Base-by-base conservation (phyloP, 208 protist genomes). In the Tritrichomonas foetus region DNA sequence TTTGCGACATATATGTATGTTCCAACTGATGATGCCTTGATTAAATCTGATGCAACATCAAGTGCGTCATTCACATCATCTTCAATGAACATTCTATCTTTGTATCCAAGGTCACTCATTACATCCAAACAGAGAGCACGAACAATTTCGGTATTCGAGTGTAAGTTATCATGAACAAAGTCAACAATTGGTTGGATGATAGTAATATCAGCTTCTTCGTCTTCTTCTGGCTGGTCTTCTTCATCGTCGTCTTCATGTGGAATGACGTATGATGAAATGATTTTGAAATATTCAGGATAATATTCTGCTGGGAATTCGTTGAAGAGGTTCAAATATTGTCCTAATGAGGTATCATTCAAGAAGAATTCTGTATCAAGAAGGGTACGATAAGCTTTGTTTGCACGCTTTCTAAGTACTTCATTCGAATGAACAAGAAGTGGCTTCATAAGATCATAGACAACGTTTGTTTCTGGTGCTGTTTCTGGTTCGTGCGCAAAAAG, bases 131-230 rank as follows among this genome's bases (percentile, higher is more conserved):
- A 53, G 20, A 53, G n/a, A 9, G 41, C 78, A 57, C 78, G 78
- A 61, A 89, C 44, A 20, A 89, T 44, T 61, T 41, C 47, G 39
- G 5, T 22, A 2, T 82, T 14, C 20, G 74, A 82, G 47, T 33
- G 50, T 16, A 82, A 8, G 30, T 30, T 82, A 20, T n/a, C 50
- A 20, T 47, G 9, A 14, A 39, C 74, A 30, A 82, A 82, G 39
- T 82, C 74, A 30, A 82, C 13, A 16, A 82, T 82, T 82, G 74
- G 74, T 50, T 82, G 74, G 30, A 82, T 30, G 50, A 82, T 82
- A 22, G 33, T 30, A 30, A 61, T 5, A 61, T 16, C 16, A 22
- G 50, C 74, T 82, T 82, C 74, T 14, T 82, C 33, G 8, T 30
- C 33, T 47, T 44, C 33, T 50, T 82, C 74, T 8, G 47, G 39